Evolutionary conservation across 768 basidiomycete species (phyloP).

Genomic region (Butyriboletus loyo): DNA sequence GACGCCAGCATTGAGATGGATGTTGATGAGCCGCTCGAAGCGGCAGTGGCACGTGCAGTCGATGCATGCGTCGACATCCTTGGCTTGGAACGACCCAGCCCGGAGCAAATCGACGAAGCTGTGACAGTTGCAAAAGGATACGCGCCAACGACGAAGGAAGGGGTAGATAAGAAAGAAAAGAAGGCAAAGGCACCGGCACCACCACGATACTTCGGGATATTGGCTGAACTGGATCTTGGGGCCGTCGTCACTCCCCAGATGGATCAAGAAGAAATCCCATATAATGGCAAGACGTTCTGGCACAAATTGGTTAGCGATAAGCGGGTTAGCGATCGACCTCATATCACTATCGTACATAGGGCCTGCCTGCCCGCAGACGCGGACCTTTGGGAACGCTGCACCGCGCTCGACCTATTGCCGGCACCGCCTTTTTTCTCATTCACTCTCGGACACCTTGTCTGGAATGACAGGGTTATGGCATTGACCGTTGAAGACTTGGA

Average conservation of each 20-base stretch:
- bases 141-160: constrained; percentile 24
- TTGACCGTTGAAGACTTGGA: constrained; percentile 62
- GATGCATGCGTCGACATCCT: constrained; percentile 55
- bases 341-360: constrained; percentile 83
- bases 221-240: constrained; percentile 68
- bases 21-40: constrained; percentile 51
- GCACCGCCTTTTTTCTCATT: constrained; percentile 58
- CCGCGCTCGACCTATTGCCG: constrained; percentile 11
- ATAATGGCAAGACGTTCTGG: constrained; percentile 45
- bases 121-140: constrained; percentile 44
- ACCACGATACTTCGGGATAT: constrained; percentile 75
- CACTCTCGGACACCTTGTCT: constrained; percentile 60
- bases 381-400: constrained; percentile 44
- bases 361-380: constrained; percentile 39
- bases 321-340: constrained; percentile 62
- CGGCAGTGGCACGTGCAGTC: constrained; percentile 56
- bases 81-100: constrained; percentile 48
- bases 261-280: constrained; percentile 29
- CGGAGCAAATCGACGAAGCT: constrained; percentile 50
- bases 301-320: constrained; percentile 38
- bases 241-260: constrained; percentile 46
- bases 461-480: constrained; percentile 81
- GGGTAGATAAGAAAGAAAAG: constrained; percentile 18
- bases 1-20: constrained; percentile 70
- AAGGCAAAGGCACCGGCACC: constrained; percentile 19